Conservation (phyloP, 805 yeast genomes). For the Ogataea thermomethanolica region DNA sequence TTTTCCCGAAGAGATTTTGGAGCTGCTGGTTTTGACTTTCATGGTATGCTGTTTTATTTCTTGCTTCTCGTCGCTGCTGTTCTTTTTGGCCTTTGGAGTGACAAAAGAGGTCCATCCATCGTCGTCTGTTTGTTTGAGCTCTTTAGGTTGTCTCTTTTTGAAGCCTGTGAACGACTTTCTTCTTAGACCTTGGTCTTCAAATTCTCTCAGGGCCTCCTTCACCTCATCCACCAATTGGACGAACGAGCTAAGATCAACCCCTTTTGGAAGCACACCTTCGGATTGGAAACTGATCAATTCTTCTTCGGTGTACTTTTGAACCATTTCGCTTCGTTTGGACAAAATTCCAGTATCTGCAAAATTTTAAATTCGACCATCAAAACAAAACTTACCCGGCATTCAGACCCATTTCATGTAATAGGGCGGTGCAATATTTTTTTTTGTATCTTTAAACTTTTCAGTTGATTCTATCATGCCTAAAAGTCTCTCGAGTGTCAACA, state of each 20-base stretch:
- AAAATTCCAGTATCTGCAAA: constrained; percentile 8
- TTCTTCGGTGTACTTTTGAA: constrained; percentile 67
- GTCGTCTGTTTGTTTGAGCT: constrained; percentile 56
- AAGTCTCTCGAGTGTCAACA: constrained; percentile 60
- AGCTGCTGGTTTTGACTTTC: constrained; percentile 67
- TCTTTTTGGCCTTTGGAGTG: constrained; percentile 40
- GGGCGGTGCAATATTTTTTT: constrained; percentile 11
- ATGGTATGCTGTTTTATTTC: constrained; percentile 45
- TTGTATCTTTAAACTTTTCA: constrained; percentile 1
- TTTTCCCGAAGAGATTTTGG: constrained; percentile 69
- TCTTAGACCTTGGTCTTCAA: constrained; percentile 39
- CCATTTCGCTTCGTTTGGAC: constrained; percentile 24
- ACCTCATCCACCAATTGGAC: constrained; percentile 64
- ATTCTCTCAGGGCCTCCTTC: constrained; percentile 38
- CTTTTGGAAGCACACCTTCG: constrained; percentile 56
- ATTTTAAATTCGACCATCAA: constrained; percentile 2
- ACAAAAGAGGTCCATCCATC: constrained; percentile 80
- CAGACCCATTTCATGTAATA: too few species aligned
- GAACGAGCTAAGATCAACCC: constrained; percentile 63
- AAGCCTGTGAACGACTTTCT: constrained; percentile 57
- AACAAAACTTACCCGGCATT: constrained; percentile 4
- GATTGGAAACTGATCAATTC: constrained; percentile 58
- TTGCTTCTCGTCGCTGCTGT: constrained; percentile 47
- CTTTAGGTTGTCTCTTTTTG: constrained; percentile 48
- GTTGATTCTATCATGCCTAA: constrained; percentile 49